These are phyloP conservation scores for Biscutella auriculata DNA, from an alignment of 441 rosid species.

Conservation along the genomic window DNA sequence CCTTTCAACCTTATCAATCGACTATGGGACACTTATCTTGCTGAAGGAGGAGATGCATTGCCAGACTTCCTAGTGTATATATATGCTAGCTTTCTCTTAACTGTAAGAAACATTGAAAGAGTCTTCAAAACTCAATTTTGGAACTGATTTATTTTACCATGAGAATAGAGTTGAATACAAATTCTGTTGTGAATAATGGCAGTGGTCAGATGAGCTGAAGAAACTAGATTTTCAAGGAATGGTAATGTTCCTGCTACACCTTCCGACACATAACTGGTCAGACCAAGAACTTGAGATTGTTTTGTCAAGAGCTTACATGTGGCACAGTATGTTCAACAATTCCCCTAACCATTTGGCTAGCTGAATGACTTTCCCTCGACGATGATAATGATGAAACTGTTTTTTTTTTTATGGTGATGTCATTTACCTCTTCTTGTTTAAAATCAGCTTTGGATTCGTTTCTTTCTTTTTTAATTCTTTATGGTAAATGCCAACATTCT, in stretches of 20 bases:
- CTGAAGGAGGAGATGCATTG: conserved; percentile 96
- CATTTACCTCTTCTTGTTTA: background rate
- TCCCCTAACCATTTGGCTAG: conserved; percentile 83
- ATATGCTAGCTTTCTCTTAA: conserved; percentile 85
- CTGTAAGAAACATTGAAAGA: conserved; percentile 36
- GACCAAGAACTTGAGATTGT: conserved; percentile 89
- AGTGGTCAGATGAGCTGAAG: conserved; percentile 90
- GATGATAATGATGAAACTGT: background rate
- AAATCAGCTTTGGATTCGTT: conserved; percentile 6
- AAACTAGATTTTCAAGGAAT: conserved; percentile 93
- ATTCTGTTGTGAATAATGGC: conserved; percentile 2
- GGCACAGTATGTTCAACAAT: conserved; percentile 95
- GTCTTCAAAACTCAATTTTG: background rate
- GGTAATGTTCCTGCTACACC: conserved; percentile 97
- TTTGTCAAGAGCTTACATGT: conserved; percentile 82
- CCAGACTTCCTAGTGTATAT: conserved; percentile 95
- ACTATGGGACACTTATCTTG: conserved; percentile 97
- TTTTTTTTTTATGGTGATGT: background rate
- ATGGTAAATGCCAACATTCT: conserved; percentile 16
- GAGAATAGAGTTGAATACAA: background rate
- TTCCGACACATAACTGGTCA: conserved; percentile 81
- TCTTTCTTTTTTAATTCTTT: background rate
- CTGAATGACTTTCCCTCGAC: conserved; percentile 22
- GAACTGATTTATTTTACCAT: background rate
- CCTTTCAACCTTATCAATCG: conserved; percentile 82